Evolutionary conservation across 371 early-diverging fungal species (phyloP).

Genomic region (Apophysomyces trapeziformis): DNA sequence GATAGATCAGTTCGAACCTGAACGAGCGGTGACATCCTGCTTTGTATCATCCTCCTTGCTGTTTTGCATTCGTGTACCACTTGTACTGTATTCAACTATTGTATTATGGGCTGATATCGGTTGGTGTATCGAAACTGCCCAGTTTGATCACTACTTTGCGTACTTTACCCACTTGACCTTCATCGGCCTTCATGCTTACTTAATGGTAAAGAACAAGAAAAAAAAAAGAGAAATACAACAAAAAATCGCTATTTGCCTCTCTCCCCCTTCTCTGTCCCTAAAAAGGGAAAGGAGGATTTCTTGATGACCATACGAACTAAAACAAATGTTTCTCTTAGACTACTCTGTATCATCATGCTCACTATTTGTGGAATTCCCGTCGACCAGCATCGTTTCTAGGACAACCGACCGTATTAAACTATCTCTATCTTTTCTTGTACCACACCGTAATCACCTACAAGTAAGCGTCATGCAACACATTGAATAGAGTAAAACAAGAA

Average conservation of each 20-base stretch:
- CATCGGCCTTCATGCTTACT: slow-evolving; percentile 55
- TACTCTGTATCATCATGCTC: slow-evolving; percentile 32
- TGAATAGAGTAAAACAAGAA: neutral
- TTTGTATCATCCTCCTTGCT: slow-evolving; percentile 49
- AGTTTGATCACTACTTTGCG: slow-evolving; percentile 30
- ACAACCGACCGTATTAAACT: slow-evolving; percentile 45
- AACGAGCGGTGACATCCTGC: slow-evolving; percentile 58
- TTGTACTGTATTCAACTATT: slow-evolving; percentile 44
- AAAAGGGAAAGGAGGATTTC: neutral
- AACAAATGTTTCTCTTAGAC: slow-evolving; percentile 16
- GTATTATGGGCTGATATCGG: slow-evolving; percentile 50
- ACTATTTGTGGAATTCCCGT: slow-evolving; percentile 28
- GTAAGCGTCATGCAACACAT: slow-evolving; percentile 25
- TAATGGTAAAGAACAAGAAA: slow-evolving; percentile 36
- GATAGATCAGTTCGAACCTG: slow-evolving; percentile 57
- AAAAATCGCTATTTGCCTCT: slow-evolving; percentile 11
- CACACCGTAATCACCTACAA: slow-evolving; percentile 49
- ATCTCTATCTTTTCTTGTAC: slow-evolving; percentile 48
- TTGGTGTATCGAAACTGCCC: slow-evolving; percentile 16
- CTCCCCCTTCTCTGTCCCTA: neutral
- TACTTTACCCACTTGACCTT: slow-evolving; percentile 60
- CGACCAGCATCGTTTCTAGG: slow-evolving; percentile 30
- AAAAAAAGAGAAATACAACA: too few species aligned
- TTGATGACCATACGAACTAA: neutral
- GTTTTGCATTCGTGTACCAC: slow-evolving; percentile 42